These are phyloP conservation scores for Auricularia sp. DNA, from an alignment of 768 basidiomycete genomes.

Conservation along the genomic window DNA sequence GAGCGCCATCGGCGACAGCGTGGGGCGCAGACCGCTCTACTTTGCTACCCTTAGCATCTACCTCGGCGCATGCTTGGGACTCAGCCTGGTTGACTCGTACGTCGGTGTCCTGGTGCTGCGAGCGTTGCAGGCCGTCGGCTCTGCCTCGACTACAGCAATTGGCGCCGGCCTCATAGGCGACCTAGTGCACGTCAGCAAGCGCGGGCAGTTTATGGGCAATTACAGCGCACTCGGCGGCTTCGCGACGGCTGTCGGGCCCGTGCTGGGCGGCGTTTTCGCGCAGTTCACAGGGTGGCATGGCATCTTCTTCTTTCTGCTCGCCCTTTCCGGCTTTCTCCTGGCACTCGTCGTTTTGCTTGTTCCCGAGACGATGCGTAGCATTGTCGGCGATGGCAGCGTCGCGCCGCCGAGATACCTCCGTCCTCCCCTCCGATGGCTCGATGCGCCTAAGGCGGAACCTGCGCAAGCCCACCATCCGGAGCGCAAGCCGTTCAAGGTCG, in stretches of 20 bases:
- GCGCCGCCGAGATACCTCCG: too few species aligned
- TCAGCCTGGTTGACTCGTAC: too few species aligned
- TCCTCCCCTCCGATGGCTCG: too few species aligned
- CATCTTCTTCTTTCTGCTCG: background rate
- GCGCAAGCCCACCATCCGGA: too few species aligned
- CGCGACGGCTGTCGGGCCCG: background rate
- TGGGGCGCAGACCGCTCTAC: too few species aligned
- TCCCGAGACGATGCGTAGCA: background rate
- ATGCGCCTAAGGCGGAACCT: too few species aligned
- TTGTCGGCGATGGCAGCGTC: too few species aligned
- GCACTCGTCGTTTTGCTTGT: background rate
- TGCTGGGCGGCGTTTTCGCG: background rate
- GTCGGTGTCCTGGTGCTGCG: background rate
- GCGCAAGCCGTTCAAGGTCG: too few species aligned
- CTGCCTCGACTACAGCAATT: background rate
- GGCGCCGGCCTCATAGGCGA: background rate
- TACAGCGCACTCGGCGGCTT: background rate
- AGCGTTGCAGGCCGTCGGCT: background rate
- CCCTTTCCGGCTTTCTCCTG: background rate
- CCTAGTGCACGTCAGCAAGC: background rate
- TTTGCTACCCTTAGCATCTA: too few species aligned
- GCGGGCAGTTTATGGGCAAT: background rate
- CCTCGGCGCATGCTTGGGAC: too few species aligned
- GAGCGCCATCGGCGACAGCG: too few species aligned
- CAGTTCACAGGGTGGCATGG: background rate